Percentiles rank a stretch among this genome's conserved stretches.
phyloP scores from a whole-genome alignment of 257 asterid species.

The Solanum habrochaites region DNA sequence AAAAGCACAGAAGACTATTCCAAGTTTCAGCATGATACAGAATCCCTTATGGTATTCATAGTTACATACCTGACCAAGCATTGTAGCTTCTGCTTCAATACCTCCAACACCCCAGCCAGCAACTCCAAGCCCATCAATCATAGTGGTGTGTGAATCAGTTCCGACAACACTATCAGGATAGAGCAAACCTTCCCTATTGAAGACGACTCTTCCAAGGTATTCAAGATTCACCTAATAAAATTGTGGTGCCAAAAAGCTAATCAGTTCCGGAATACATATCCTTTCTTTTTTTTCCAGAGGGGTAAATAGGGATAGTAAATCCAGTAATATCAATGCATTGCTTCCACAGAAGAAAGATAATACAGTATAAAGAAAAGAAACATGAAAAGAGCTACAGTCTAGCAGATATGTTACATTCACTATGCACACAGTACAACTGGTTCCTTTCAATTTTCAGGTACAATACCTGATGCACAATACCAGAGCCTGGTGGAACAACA shows the following conservation, averaged over 20 bases:
- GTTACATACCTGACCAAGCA: slow-evolving; percentile 89
- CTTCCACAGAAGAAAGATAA: not conserved
- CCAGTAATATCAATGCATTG: not conserved
- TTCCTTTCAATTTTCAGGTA: slow-evolving; percentile 1
- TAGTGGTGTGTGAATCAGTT: slow-evolving; percentile 94
- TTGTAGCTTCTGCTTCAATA: slow-evolving; percentile 96
- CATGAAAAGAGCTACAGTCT: not conserved
- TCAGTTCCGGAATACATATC: not conserved
- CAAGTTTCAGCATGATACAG: not conserved
- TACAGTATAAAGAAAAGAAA: not conserved
- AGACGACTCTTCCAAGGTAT: slow-evolving; percentile 92
- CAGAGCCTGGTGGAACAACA: slow-evolving; percentile 98
- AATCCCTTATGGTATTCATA: not conserved
- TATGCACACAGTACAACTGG: not conserved
- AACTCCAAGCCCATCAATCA: slow-evolving; percentile 96
- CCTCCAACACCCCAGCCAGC: slow-evolving; percentile 99
- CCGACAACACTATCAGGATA: slow-evolving; percentile 99
- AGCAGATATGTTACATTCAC: not conserved
- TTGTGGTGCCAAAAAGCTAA: not conserved
- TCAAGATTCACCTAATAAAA: slow-evolving; percentile 76
- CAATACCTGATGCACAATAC: slow-evolving; percentile 94
- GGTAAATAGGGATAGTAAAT: not conserved
- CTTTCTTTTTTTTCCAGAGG: not conserved
- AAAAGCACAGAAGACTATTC: not conserved
- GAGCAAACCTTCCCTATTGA: slow-evolving; percentile 66